Evolutionary conservation across 345 rosid genomes (phyloP).

Genomic region (Sapria himalayana): DNA sequence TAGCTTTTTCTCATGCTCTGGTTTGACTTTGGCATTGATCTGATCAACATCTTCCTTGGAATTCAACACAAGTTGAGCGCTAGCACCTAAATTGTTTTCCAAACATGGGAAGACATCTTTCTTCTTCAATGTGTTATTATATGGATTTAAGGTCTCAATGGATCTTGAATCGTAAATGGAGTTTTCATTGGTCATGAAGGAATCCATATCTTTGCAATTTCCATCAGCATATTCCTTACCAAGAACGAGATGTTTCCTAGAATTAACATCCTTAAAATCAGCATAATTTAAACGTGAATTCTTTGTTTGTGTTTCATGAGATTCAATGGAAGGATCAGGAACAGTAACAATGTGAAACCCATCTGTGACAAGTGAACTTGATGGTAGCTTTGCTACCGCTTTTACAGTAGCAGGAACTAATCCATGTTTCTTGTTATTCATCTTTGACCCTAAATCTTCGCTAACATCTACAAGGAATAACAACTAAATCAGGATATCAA

Average conservation of each 20-base stretch:
- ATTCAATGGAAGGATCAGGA: constrained; percentile 11
- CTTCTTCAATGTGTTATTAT: constrained; percentile 8
- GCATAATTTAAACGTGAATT: constrained; percentile 8
- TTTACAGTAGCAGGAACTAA: constrained; percentile 11
- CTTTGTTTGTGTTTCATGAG: constrained; percentile 10
- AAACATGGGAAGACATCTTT: constrained; percentile 4
- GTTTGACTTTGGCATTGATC: constrained; percentile 9
- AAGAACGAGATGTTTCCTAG: constrained; percentile 7
- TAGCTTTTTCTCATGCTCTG: constrained; percentile 13
- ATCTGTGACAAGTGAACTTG: constrained; percentile 6
- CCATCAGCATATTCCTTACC: constrained; percentile 4
- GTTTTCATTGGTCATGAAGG: constrained; percentile 6
- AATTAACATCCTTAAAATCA: constrained; percentile 10
- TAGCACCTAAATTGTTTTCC: constrained; percentile 7
- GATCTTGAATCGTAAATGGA: constrained; percentile 2
- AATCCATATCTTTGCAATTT: constrained; percentile 3
- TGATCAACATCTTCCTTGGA: constrained; percentile 13
- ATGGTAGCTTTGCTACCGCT: constrained; percentile 6
- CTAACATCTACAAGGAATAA: constrained; percentile 28
- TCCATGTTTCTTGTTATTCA: constrained; percentile 7
- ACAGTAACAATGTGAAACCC: constrained; percentile 3
- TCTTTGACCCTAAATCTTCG: constrained; percentile 13
- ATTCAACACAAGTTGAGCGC: constrained; percentile 7
- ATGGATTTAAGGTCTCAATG: constrained; percentile 8
- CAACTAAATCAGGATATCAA: constrained; percentile 12